A percentile compares a stretch with the other conserved stretches of the same genome.
phyloP scores from a whole-genome alignment of 257 asterid species.

The Forsythia viridissima region DNA sequence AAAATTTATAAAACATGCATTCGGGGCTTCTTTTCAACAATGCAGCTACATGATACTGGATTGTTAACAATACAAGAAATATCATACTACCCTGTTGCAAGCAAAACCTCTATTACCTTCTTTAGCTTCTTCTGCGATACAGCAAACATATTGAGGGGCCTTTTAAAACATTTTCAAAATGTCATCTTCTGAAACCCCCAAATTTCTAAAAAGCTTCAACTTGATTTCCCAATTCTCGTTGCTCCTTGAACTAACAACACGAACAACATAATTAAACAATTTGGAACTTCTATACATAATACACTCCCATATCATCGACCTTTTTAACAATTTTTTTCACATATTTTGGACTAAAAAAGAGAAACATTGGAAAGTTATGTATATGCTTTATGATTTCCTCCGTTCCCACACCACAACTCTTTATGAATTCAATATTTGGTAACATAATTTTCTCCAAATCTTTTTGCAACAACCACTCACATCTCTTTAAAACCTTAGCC shows the following conservation, averaged over 20 bases:
- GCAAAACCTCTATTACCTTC: background rate
- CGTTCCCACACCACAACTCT: conserved; percentile 26
- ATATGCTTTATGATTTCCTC: background rate
- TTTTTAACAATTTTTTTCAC: conserved; percentile 19
- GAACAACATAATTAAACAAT: background rate
- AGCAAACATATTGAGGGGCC: background rate
- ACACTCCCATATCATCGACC: conserved; percentile 1
- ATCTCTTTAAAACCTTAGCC: conserved; percentile 8
- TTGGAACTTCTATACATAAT: background rate
- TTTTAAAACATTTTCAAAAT: background rate
- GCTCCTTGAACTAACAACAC: background rate
- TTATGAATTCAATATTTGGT: conserved; percentile 22
- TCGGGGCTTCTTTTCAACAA: background rate
- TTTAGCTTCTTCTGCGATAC: background rate
- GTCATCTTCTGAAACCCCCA: background rate
- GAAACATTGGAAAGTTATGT: conserved; percentile 21
- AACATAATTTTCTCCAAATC: conserved; percentile 27
- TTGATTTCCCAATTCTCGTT: background rate
- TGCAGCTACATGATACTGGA: background rate
- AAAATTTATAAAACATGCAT: background rate
- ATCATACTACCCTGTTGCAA: background rate
- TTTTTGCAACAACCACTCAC: conserved; percentile 10
- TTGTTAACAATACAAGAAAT: background rate
- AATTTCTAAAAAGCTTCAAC: background rate
- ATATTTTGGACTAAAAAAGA: conserved; percentile 20